phyloP scores from a whole-genome alignment of 352 stramenopile species.

The Globisporangium apiculatum region DNA sequence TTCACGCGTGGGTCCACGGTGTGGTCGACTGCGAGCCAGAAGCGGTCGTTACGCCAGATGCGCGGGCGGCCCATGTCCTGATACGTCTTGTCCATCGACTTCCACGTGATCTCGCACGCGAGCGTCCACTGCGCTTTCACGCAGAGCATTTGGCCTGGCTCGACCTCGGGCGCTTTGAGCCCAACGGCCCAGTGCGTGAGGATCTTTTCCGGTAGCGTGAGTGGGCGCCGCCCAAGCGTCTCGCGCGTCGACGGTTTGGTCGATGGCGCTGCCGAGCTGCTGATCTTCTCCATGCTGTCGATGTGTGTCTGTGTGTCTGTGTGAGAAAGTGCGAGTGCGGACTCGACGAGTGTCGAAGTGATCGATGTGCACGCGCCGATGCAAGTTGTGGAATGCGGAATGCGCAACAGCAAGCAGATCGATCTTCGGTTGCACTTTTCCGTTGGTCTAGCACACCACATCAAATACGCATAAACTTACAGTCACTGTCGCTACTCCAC shows the following conservation, averaged over 20 bases:
- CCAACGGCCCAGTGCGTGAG: conserved; percentile 69
- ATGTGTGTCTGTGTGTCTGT: background rate
- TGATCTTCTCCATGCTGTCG: conserved; percentile 8
- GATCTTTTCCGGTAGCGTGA: conserved; percentile 57
- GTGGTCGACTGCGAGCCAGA: conserved; percentile 84
- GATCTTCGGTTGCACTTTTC: too few species aligned
- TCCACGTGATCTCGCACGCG: conserved; percentile 84
- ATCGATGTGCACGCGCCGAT: conserved; percentile 1
- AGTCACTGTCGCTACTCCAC: too few species aligned
- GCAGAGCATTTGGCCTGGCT: conserved; percentile 73
- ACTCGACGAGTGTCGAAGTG: background rate
- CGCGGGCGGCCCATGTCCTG: conserved; percentile 78
- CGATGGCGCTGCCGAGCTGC: conserved; percentile 1
- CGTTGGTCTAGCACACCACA: too few species aligned
- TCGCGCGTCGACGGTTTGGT: conserved; percentile 5
- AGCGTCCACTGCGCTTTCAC: conserved; percentile 82
- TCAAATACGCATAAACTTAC: too few species aligned
- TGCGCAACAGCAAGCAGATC: too few species aligned
- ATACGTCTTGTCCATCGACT: conserved; percentile 88
- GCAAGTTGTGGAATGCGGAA: conserved; percentile 10
- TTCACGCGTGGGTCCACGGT: conserved; percentile 82
- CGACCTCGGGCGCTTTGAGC: conserved; percentile 51
- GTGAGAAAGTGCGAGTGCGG: background rate
- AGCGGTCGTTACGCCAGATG: conserved; percentile 82
- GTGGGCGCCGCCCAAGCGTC: conserved; percentile 27